phyloP scores from a whole-genome alignment of 305 asterid species.

The Fraxinus xanthoxyloides region DNA sequence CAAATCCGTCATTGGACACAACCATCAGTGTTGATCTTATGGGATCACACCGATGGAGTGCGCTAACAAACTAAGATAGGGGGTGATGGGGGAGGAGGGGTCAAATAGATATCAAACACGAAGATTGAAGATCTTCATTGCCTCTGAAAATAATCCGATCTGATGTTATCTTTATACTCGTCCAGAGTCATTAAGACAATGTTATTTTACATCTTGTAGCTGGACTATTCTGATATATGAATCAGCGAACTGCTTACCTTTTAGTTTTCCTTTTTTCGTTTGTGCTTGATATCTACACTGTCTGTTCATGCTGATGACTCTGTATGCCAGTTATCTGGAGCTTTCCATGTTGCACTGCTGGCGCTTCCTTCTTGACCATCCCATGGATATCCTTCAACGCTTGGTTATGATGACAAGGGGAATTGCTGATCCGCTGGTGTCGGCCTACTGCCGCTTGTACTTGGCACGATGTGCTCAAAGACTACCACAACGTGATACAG shows the following conservation, averaged over 20 bases:
- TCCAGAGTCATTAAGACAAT: constrained; percentile 9
- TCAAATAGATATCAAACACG: neutral
- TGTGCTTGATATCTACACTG: constrained; percentile 6
- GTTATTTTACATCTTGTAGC: constrained; percentile 9
- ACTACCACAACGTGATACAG: constrained; percentile 48
- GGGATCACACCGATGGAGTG: neutral
- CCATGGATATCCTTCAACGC: constrained; percentile 59
- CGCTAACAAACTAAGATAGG: neutral
- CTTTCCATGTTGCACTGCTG: constrained; percentile 76
- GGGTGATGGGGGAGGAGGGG: neutral
- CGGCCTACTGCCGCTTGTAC: constrained; percentile 75
- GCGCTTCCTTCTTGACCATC: constrained; percentile 65
- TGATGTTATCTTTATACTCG: neutral
- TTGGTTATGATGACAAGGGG: constrained; percentile 82
- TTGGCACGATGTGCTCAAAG: constrained; percentile 73
- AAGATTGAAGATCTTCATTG: neutral
- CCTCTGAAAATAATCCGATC: neutral
- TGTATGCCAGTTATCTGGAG: constrained; percentile 70
- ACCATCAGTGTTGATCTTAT: neutral
- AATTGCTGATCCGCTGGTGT: constrained; percentile 78
- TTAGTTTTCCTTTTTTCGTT: neutral
- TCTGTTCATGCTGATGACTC: constrained; percentile 19
- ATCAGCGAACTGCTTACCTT: neutral
- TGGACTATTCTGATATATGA: constrained; percentile 12
- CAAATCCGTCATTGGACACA: neutral